Conservation (phyloP, 2,329 filamentous ascomycete genomes). For the Graphilbum fragrans region DNA sequence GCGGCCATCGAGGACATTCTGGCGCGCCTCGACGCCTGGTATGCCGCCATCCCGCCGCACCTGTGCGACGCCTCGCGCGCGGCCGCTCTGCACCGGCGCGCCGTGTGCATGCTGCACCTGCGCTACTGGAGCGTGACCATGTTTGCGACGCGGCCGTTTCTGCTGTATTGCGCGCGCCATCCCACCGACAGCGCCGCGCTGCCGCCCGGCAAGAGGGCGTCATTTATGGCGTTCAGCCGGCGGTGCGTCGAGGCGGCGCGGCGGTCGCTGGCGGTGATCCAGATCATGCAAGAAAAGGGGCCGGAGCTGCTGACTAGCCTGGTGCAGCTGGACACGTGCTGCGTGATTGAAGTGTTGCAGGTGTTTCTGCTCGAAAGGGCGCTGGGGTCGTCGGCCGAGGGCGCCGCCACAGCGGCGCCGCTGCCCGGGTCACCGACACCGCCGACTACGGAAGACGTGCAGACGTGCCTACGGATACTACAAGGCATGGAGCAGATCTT, state of each 20-base stretch:
- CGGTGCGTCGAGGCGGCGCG: slow-evolving; percentile 13
- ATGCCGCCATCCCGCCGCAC: slow-evolving; percentile 12
- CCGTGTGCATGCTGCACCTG: slow-evolving; percentile 14
- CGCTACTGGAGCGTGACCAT: slow-evolving; percentile 13
- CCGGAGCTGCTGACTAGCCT: slow-evolving; percentile 14
- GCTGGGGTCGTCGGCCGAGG: background rate
- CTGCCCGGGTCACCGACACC: too few relatives aligned
- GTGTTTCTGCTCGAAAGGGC: slow-evolving; percentile 14
- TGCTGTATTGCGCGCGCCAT: slow-evolving; percentile 13
- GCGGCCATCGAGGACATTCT: slow-evolving; percentile 10
- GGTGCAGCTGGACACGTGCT: slow-evolving; percentile 12
- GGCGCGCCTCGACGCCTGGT: slow-evolving; percentile 11
- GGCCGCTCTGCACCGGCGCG: slow-evolving; percentile 13
- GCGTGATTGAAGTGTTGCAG: slow-evolving; percentile 14
- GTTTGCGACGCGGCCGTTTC: slow-evolving; percentile 20
- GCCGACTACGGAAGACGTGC: slow-evolving; percentile 8
- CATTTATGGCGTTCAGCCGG: slow-evolving; percentile 11
- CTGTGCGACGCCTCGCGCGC: slow-evolving; percentile 12
- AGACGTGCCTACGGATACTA: slow-evolving; percentile 11
- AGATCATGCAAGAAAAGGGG: slow-evolving; percentile 10
- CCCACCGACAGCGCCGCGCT: slow-evolving; percentile 3
- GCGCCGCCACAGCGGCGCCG: too few relatives aligned
- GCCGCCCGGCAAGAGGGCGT: slow-evolving; percentile 10
- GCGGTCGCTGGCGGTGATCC: slow-evolving; percentile 10
- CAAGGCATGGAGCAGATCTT: slow-evolving; percentile 17